phyloP scores from a whole-genome alignment of 2,329 filamentous ascomycete species.

The Colletotrichum paranaense region DNA sequence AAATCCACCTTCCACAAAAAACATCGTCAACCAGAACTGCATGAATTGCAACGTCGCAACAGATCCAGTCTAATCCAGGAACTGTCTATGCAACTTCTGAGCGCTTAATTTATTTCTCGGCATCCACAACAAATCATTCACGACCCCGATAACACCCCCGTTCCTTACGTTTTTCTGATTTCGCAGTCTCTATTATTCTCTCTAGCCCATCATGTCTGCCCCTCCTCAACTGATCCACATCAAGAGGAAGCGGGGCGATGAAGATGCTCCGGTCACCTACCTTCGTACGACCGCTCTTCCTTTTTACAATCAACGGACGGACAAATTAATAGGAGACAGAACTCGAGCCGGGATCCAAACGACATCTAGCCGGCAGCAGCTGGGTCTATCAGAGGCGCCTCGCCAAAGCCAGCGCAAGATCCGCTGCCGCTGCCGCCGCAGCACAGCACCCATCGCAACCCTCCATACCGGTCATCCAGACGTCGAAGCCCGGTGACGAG shows the following conservation, averaged over 20 bases:
- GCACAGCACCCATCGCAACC: slow-evolving; percentile 33
- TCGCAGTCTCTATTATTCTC: neutral
- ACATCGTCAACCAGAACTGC: neutral
- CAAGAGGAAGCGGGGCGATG: slow-evolving; percentile 69
- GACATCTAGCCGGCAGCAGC: slow-evolving; percentile 60
- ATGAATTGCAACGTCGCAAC: slow-evolving; percentile 21
- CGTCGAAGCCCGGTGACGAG: slow-evolving; percentile 55
- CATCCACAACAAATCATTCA: neutral
- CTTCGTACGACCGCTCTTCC: slow-evolving; percentile 55
- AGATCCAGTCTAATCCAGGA: neutral
- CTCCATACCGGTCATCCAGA: slow-evolving; percentile 59
- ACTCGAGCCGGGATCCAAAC: slow-evolving; percentile 64
- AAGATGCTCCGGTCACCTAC: slow-evolving; percentile 64
- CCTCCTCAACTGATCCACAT: slow-evolving; percentile 70
- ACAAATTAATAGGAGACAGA: slow-evolving; percentile 47
- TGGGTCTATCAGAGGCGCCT: slow-evolving; percentile 69
- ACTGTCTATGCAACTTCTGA: neutral
- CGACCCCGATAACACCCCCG: neutral
- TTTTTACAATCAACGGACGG: neutral
- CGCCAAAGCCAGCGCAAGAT: slow-evolving; percentile 41
- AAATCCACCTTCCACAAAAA: slow-evolving; percentile 18
- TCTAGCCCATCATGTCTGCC: slow-evolving; percentile 58
- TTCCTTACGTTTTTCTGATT: no score
- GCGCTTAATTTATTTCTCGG: neutral
- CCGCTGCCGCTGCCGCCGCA: slow-evolving; percentile 36